Conservation (phyloP, 1,139 yeast species). For the Sugiyamaella paludigena region DNA sequence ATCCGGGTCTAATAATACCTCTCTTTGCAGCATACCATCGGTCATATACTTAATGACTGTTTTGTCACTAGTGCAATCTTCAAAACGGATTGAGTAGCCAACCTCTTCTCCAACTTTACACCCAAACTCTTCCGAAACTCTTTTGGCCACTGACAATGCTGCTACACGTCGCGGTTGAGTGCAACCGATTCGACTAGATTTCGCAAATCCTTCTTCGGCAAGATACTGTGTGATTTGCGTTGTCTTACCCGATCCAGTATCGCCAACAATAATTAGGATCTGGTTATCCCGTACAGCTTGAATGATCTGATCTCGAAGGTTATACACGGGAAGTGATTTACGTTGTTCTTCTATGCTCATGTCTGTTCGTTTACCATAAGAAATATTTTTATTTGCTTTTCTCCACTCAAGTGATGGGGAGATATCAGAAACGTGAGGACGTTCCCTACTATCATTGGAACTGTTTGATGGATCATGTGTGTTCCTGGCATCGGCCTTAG, state of each 20-base stretch:
- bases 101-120: slow-evolving; percentile 73
- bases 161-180: slow-evolving; percentile 98
- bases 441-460: not conserved
- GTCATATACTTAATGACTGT: slow-evolving; percentile 89
- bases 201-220: slow-evolving; percentile 68
- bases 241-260: slow-evolving; percentile 97
- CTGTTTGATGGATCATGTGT: slow-evolving; percentile 35
- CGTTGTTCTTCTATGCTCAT: slow-evolving; percentile 63
- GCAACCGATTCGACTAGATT: slow-evolving; percentile 64
- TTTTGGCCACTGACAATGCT: slow-evolving; percentile 85
- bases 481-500: slow-evolving; percentile 24
- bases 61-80: slow-evolving; percentile 58
- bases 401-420: slow-evolving; percentile 27
- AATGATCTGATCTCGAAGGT: slow-evolving; percentile 58
- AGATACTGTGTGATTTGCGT: slow-evolving; percentile 88
- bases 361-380: slow-evolving; percentile 29
- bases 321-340: slow-evolving; percentile 68
- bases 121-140: slow-evolving; percentile 83
- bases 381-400: slow-evolving; percentile 13
- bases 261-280: slow-evolving; percentile 83
- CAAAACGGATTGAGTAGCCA: slow-evolving; percentile 86
- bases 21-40: slow-evolving; percentile 90
- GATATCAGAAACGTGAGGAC: slow-evolving; percentile 13
- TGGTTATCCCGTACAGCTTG: slow-evolving; percentile 64
- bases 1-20: slow-evolving; percentile 71